Evolutionary conservation across 2,329 filamentous ascomycete species (phyloP).

Genomic region (Dactylonectria estremocensis): DNA sequence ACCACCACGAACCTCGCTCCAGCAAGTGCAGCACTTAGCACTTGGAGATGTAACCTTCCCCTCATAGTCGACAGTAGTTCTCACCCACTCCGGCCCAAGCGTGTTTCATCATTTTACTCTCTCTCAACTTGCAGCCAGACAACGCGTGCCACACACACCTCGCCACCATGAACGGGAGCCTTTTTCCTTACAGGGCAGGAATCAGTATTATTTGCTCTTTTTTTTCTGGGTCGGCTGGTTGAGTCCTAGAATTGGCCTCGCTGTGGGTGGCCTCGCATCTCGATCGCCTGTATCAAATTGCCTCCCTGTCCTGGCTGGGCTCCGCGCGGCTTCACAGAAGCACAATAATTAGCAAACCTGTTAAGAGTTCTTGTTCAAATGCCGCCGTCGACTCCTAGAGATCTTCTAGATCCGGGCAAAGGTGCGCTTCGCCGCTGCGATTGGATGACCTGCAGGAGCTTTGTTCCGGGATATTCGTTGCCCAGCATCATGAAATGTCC

Average conservation of each 20-base stretch:
- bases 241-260: background rate
- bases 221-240: background rate
- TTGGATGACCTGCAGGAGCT: background rate
- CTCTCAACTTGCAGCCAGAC: conserved; percentile 35
- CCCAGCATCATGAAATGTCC: background rate
- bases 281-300: background rate
- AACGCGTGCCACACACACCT: conserved; percentile 29
- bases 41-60: conserved; percentile 25
- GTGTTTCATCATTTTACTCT: conserved; percentile 37
- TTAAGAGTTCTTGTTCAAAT: background rate
- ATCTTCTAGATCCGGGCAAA: background rate
- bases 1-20: conserved; percentile 18
- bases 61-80: conserved; percentile 35
- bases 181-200: conserved; percentile 1
- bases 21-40: background rate
- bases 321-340: background rate
- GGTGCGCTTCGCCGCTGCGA: background rate
- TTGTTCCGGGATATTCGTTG: background rate
- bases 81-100: conserved; percentile 32
- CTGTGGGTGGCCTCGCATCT: background rate
- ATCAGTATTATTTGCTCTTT: conserved; percentile 1
- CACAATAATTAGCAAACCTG: background rate
- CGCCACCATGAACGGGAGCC: conserved; percentile 17
- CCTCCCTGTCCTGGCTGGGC: conserved; percentile 5
- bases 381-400: background rate